Percentiles rank a stretch among this genome's conserved stretches.
Conservation (phyloP, 2,329 filamentous ascomycete species). For the Penicillium sp. region DNA sequence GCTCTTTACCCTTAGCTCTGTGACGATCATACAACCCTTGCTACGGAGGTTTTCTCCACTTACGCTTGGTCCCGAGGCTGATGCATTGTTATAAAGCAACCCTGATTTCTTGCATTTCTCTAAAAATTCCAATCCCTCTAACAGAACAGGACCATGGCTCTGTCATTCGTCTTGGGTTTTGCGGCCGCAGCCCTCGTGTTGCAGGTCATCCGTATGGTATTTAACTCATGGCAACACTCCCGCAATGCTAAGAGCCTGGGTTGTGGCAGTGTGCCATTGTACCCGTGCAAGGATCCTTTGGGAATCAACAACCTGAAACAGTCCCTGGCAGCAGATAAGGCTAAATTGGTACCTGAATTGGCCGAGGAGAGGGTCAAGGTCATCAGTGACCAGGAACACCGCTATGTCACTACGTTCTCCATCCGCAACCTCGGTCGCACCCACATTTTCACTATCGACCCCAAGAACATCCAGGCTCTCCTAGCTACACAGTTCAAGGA, state of each 20-base stretch:
- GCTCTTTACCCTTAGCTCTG: background rate
- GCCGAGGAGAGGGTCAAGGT: constrained; percentile 19
- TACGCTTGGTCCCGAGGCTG: background rate
- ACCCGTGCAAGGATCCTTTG: constrained; percentile 29
- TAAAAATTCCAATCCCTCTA: background rate
- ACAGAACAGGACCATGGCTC: constrained; percentile 14
- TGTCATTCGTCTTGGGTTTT: constrained; percentile 24
- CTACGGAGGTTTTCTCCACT: background rate
- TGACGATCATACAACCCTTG: constrained; percentile 1
- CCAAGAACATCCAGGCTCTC: constrained; percentile 75
- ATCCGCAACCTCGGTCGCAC: constrained; percentile 27
- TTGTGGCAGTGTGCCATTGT: constrained; percentile 27
- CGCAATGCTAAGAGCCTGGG: constrained; percentile 28
- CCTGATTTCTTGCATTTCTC: background rate
- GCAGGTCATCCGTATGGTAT: constrained; percentile 23
- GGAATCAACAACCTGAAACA: constrained; percentile 29
- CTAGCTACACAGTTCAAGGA: constrained; percentile 80
- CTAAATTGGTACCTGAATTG: constrained; percentile 24
- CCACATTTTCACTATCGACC: constrained; percentile 35
- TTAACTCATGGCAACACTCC: constrained; percentile 28
- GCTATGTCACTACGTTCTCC: constrained; percentile 28
- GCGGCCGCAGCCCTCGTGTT: constrained; percentile 26
- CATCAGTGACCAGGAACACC: constrained; percentile 26
- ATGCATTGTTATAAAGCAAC: constrained; percentile 3
- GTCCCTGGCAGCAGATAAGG: constrained; percentile 27